These are phyloP conservation scores for Phytophthora constricta DNA, from an alignment of 352 stramenopile genomes.

Conservation along the genomic window DNA sequence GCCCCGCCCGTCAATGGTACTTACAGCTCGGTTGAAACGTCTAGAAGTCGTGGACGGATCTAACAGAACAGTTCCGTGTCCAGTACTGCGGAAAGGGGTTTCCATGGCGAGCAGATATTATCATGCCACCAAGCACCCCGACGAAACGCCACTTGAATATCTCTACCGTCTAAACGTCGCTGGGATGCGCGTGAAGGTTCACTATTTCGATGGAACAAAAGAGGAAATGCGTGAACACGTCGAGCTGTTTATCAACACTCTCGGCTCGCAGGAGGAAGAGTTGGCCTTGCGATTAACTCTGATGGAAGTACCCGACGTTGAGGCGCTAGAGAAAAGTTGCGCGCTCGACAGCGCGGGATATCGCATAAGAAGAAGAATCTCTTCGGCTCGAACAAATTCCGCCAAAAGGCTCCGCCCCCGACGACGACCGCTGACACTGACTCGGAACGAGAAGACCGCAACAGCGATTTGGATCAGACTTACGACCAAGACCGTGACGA, in stretches of 20 bases:
- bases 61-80: constrained; percentile 15
- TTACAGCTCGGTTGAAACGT: not conserved
- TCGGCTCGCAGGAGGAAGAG: too few species aligned
- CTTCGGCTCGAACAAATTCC: constrained; percentile 11
- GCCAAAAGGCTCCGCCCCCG: constrained; percentile 6
- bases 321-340: not conserved
- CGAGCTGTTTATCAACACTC: constrained; percentile 8
- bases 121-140: not conserved
- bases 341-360: not conserved
- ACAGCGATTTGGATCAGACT: constrained; percentile 3
- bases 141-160: constrained; percentile 10
- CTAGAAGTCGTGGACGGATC: constrained; percentile 4
- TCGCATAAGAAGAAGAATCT: constrained; percentile 3
- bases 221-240: constrained; percentile 4
- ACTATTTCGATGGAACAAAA: not conserved
- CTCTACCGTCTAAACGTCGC: constrained; percentile 12
- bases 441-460: not conserved
- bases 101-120: constrained; percentile 21
- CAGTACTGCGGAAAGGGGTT: constrained; percentile 27
- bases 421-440: not conserved
- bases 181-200: not conserved
- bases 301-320: not conserved
- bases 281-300: not conserved
- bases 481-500: constrained; percentile 12
- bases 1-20: not conserved